These are phyloP conservation scores for Corylus americana DNA, from an alignment of 306 rosid genomes.

Conservation along the genomic window DNA sequence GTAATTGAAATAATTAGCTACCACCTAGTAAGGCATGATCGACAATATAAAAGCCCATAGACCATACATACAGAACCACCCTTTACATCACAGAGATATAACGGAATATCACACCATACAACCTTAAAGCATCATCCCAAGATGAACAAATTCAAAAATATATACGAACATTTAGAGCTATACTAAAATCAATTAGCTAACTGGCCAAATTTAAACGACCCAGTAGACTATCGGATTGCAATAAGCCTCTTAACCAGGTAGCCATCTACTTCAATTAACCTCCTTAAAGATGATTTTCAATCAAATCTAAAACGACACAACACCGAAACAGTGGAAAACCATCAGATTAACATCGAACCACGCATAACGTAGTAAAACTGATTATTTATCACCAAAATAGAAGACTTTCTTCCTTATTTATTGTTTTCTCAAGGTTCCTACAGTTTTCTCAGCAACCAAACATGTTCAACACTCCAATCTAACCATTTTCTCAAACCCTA, in stretches of 20 bases:
- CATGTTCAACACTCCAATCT: neutral
- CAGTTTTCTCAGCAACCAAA: neutral
- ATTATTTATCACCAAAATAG: neutral
- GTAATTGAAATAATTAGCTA: neutral
- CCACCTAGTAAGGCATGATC: neutral
- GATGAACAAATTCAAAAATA: neutral
- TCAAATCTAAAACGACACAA: neutral
- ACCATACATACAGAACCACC: neutral
- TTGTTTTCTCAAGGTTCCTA: neutral
- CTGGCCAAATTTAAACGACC: neutral
- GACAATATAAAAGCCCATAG: neutral
- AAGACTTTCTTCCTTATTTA: neutral
- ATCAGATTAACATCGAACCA: neutral
- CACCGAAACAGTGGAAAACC: neutral
- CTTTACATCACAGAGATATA: neutral
- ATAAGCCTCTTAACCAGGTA: neutral
- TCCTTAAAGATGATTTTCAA: neutral
- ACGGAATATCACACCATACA: neutral
- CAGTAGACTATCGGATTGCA: neutral
- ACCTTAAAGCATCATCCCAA: neutral
- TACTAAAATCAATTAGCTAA: neutral
- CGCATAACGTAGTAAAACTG: neutral
- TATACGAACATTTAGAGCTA: neutral
- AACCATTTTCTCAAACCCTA: neutral
- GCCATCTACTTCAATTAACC: neutral